A percentile compares a stretch with the other conserved stretches of the same genome.
Conservation (phyloP, 768 basidiomycete genomes). For the Amyloporia xantha region DNA sequence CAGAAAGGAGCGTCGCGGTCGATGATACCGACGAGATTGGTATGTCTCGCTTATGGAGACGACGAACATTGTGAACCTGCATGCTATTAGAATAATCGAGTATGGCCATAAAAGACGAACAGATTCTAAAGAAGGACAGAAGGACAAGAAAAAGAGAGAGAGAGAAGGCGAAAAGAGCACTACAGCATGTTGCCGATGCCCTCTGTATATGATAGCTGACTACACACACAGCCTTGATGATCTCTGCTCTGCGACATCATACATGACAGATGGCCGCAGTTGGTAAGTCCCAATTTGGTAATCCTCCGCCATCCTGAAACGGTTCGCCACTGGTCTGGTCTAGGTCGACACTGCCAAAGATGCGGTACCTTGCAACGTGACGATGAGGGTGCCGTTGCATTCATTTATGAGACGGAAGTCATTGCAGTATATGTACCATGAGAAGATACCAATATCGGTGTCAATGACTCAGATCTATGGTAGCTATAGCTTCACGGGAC, state of each 20-base stretch:
- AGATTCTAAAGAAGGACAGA: neutral
- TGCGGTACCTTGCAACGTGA: too few relatives aligned
- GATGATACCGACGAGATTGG: too few relatives aligned
- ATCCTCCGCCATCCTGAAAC: neutral
- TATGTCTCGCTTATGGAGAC: neutral
- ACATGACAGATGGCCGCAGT: neutral
- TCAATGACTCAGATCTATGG: too few relatives aligned
- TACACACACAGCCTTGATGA: neutral
- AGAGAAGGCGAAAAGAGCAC: neutral
- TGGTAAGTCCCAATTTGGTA: neutral
- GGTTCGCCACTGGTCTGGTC: too few relatives aligned
- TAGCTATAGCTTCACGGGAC: too few relatives aligned
- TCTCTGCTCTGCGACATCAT: neutral
- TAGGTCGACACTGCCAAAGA: too few relatives aligned
- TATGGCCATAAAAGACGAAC: conserved; percentile 2
- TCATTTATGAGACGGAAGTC: too few relatives aligned
- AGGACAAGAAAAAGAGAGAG: neutral
- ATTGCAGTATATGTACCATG: too few relatives aligned
- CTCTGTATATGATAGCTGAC: neutral
- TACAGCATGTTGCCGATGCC: neutral
- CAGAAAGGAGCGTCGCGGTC: neutral
- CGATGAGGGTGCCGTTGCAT: too few relatives aligned
- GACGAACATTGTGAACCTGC: neutral
- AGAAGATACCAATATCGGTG: too few relatives aligned
- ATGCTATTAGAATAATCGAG: neutral